Evolutionary conservation across 1,284 basidiomycete genomes (phyloP).

Genomic region (Fomes fomentarius): DNA sequence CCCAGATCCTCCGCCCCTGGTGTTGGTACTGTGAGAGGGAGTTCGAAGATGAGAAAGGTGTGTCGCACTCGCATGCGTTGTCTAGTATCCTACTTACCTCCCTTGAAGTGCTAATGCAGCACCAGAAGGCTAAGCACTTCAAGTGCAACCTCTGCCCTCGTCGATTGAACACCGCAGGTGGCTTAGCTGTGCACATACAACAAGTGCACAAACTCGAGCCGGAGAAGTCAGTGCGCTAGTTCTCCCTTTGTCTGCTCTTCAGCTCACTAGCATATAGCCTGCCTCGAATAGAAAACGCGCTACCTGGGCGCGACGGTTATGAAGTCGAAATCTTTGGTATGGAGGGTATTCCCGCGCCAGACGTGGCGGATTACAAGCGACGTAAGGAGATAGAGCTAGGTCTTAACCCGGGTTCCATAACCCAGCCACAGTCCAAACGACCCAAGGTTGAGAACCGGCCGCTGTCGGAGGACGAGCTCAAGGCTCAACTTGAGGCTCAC

Average conservation of each 20-base stretch:
- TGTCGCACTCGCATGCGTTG: conserved; percentile 1
- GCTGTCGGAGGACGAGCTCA: conserved; percentile 83
- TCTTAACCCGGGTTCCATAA: conserved; percentile 78
- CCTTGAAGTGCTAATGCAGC: conserved; percentile 88
- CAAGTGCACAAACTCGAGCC: conserved; percentile 99
- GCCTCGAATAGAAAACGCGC: conserved; percentile 91
- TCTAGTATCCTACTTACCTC: neutral
- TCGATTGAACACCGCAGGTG: conserved; percentile 95
- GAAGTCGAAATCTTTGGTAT: conserved; percentile 99
- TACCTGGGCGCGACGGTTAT: conserved; percentile 96
- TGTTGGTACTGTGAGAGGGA: conserved; percentile 99
- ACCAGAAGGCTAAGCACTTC: conserved; percentile 99
- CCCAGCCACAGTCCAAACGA: conserved; percentile 78
- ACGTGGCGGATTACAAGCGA: conserved; percentile 93
- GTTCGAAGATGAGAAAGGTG: conserved; percentile 97
- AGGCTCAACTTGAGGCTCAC: conserved; percentile 86
- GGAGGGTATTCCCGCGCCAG: conserved; percentile 96
- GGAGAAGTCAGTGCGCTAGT: conserved; percentile 76
- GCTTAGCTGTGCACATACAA: conserved; percentile 97
- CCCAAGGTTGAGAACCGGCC: conserved; percentile 85
- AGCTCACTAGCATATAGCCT: conserved; percentile 44
- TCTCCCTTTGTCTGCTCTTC: neutral
- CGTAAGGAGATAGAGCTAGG: conserved; percentile 93
- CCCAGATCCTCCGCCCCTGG: conserved; percentile 87
- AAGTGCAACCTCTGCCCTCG: conserved; percentile 96